These are phyloP conservation scores for Kitagawia praeruptora DNA, from an alignment of 129 eudicot species.

Conservation along the genomic window DNA sequence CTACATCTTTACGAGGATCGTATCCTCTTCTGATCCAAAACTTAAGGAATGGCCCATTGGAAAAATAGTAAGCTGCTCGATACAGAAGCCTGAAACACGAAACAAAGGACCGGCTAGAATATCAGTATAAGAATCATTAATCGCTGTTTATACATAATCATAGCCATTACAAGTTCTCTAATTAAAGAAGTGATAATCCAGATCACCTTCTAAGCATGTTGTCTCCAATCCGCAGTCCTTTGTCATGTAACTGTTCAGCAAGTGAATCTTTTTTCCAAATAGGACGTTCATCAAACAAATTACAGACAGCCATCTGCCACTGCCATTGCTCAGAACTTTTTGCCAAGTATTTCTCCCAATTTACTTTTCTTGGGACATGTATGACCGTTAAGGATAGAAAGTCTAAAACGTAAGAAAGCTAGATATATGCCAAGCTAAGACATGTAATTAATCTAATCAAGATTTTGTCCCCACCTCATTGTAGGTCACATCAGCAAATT, in stretches of 20 bases:
- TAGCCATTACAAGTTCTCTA: not conserved
- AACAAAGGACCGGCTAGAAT: constrained; percentile 8
- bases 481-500: not conserved
- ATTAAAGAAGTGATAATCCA: not conserved
- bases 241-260: constrained; percentile 47
- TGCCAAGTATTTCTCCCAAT: constrained; percentile 66
- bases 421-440: not conserved
- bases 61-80: constrained; percentile 71
- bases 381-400: constrained; percentile 43
- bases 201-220: constrained; percentile 48
- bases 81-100: constrained; percentile 57
- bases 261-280: constrained; percentile 67
- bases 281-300: constrained; percentile 79
- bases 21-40: constrained; percentile 93
- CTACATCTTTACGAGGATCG: constrained; percentile 96
- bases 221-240: constrained; percentile 38
- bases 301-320: constrained; percentile 64
- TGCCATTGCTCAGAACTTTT: constrained; percentile 58
- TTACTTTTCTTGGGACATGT: constrained; percentile 80
- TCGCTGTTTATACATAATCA: constrained; percentile 5
- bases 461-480: not conserved
- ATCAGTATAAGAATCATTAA: not conserved
- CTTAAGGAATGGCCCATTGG: constrained; percentile 78
- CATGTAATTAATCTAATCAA: not conserved
- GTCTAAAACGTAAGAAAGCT: not conserved